Evolutionary conservation across 179 eudicot genomes (phyloP).

Genomic region (Spinacia oleracea): DNA sequence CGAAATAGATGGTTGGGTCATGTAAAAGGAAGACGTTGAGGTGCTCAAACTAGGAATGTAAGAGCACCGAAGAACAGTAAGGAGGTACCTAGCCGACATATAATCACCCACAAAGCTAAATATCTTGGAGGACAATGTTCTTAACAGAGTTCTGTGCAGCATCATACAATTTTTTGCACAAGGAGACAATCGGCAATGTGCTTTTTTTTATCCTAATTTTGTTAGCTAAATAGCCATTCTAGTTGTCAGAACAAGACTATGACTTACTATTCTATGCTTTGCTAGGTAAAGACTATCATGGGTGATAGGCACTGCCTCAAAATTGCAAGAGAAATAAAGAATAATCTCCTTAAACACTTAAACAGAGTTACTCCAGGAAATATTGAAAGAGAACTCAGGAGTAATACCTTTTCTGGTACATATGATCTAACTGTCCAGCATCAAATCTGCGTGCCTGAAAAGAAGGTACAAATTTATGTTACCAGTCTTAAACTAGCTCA

Average conservation of each 20-base stretch:
- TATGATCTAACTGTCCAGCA: slow-evolving; percentile 64
- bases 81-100: neutral
- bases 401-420: slow-evolving; percentile 82
- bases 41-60: neutral
- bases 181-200: no score
- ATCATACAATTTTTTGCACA: no score
- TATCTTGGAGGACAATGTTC: neutral
- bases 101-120: neutral
- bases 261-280: neutral
- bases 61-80: neutral
- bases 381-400: neutral
- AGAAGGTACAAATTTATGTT: slow-evolving; percentile 15
- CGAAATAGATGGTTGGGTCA: no score
- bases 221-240: no score
- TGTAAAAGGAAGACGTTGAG: neutral
- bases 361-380: neutral
- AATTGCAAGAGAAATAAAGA: neutral
- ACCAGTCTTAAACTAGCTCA: slow-evolving; percentile 5
- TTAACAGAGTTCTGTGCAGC: no score
- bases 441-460: slow-evolving; percentile 83
- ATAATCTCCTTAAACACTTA: neutral
- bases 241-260: no score
- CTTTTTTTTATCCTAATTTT: no score
- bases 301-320: neutral
- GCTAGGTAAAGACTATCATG: neutral